Conservation (phyloP, 2,329 filamentous ascomycete species). For the Phialophora tarda region DNA sequence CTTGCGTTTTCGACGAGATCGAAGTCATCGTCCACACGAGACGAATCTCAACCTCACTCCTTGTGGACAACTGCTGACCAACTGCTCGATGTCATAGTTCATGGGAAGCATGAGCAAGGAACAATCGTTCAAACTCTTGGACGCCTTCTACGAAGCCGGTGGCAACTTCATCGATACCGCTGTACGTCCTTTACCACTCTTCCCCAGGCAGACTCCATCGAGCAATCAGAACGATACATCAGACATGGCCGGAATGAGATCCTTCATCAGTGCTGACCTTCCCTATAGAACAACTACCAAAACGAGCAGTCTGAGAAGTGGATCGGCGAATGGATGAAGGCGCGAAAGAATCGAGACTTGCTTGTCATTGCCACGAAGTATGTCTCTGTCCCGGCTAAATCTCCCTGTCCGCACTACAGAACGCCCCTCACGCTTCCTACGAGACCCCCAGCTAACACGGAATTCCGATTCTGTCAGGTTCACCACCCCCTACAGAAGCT, state of each 20-base stretch:
- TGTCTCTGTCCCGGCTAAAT: conserved; percentile 52
- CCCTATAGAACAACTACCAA: conserved; percentile 68
- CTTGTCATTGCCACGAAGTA: conserved; percentile 75
- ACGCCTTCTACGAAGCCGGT: conserved; percentile 67
- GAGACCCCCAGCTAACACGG: background rate
- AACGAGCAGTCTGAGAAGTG: conserved; percentile 67
- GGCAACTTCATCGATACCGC: conserved; percentile 77
- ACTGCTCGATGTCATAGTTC: conserved; percentile 54
- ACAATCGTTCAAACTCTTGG: conserved; percentile 67
- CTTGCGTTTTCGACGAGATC: background rate
- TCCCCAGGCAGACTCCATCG: background rate
- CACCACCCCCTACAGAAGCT: conserved; percentile 61
- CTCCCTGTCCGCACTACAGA: too few relatives aligned
- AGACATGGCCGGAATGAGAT: background rate
- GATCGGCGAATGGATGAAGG: conserved; percentile 66
- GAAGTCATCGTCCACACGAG: background rate
- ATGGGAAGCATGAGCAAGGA: conserved; percentile 63
- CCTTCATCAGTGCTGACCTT: background rate
- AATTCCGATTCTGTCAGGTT: conserved; percentile 58
- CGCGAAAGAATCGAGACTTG: conserved; percentile 67
- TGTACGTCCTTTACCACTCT: conserved; percentile 15
- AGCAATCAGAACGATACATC: background rate
- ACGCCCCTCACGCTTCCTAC: too few relatives aligned
- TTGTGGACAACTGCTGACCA: background rate
- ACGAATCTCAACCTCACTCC: background rate